Evolutionary conservation across 345 rosid species (phyloP), one percentile per base, ranked within the genome.

Genomic region (Brassica nigra): DNA sequence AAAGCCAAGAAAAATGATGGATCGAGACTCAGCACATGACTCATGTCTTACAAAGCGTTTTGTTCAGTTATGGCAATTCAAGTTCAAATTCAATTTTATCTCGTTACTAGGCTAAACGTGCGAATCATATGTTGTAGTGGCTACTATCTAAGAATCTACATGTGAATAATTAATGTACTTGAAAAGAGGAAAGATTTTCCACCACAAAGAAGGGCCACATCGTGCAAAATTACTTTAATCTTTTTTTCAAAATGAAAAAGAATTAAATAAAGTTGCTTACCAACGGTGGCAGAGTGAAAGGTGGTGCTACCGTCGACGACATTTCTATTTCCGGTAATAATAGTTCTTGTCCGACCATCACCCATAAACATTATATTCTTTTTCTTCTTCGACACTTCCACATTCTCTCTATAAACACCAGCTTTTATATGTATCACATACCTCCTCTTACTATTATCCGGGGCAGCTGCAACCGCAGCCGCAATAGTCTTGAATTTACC

Each of bases 271-370:
- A 31, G 5, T 58, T 64, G 49, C 93, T 84, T 78, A 94, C 97
- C 97, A 27, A 95, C 95, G 6, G 97, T 95, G 20, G 99, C 92
- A 0, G 99, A 92, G 34, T 87, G 68, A 80, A 92, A 95, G 37
- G 99, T 92, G 63, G 97, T 92, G 87, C 93, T 89, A 0, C 99
- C 99, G 62, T 95, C 97, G 10, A 85, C 91, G 4, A 92, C 95
- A 14, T 91, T 92, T 75, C 89, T 82, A 31, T 84, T 89, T n/a
- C 64, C 98, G 36, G 95, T 91, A 66, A 94, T 90, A 55, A 92
- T 87, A 37, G 98, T 92, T 18, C 78, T 84, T 0, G 68, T 81
- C 79, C 91, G 84, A 36, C 94, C 98, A 73, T 92, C 98, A 47
- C 98, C 98, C 44, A 92, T 14, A 12, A 94, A 90, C 98, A 94